Conservation (phyloP, 139 green algal species). For the Tetradesmus lagerheimii region DNA sequence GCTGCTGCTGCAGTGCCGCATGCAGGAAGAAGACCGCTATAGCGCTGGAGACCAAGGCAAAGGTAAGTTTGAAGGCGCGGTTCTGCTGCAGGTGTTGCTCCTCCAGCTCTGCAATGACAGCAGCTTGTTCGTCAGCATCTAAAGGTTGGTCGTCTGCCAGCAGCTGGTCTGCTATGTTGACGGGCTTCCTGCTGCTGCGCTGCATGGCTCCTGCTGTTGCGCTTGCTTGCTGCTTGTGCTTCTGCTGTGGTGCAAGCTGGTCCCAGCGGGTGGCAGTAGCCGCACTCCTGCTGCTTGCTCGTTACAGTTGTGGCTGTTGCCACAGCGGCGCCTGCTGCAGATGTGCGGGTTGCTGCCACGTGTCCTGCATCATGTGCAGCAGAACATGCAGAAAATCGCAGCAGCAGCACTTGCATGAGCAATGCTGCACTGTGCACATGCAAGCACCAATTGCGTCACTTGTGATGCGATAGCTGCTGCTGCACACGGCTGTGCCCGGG, state of each 20-base stretch:
- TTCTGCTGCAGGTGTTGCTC: slow-evolving; percentile 20
- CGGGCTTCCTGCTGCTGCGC: neutral
- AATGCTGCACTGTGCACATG: neutral
- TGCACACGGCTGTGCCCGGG: neutral
- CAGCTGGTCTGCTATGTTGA: neutral
- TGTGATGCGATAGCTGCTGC: neutral
- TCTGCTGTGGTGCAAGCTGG: neutral
- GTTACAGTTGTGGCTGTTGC: neutral
- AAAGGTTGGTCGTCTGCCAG: slow-evolving; percentile 30
- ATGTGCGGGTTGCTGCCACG: neutral
- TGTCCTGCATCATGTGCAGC: neutral
- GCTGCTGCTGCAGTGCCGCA: slow-evolving; percentile 29
- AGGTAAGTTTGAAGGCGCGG: neutral
- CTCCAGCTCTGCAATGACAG: slow-evolving; percentile 41
- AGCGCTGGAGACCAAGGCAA: neutral
- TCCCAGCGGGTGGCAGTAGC: neutral
- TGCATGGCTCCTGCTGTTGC: neutral
- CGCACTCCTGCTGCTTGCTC: neutral
- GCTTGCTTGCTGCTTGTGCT: neutral
- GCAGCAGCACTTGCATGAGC: neutral
- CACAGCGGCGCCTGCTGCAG: neutral
- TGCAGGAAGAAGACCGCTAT: slow-evolving; percentile 40
- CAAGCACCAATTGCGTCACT: neutral
- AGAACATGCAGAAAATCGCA: neutral
- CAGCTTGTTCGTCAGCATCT: slow-evolving; percentile 41